Base-by-base conservation (phyloP, 2,329 filamentous ascomycete genomes). In the Septoria linicola region DNA sequence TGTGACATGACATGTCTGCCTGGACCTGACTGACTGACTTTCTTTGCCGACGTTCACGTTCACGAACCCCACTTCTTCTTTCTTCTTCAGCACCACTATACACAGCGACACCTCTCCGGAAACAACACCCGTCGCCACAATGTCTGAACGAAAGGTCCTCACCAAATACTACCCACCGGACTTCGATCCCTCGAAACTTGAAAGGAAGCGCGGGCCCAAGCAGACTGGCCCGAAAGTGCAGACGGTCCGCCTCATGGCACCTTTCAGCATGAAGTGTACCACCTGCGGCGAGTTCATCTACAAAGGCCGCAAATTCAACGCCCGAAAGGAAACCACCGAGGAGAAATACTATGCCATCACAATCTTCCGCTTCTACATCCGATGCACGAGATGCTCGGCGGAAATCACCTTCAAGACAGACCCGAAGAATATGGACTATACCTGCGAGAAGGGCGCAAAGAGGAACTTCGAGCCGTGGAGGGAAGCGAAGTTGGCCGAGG, bases 401-500 rank as follows among this genome's bases (percentile, higher is more conserved):
- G 89, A 96, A 66, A 96, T 97, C 61, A 90, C 88, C 0, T 95
- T 97, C 76, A 86, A 88, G 58, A 97, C 93, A 0, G 93, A 99
- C 62, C 93, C 93, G 0, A 95, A 95, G 70, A 91, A 91, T 66
- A 89, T 90, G 78, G 92, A 97, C 68, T 99, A 96, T 67, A 82
- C 78, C 41, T 84, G 81, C 72, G 81, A 95, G 69, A 79, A 80
- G 42, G 92, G 93, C 13, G 93, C 92, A 4, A 89, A 92, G 72
- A 80, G 93, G 37, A 97, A 96, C 70, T 93, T 93, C 58, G 93
- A 99, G 70, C 87, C 88, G 0, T 99, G 93, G 93, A 77, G 89
- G 19, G 78, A 85, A 43, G 78, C 81, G 19, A 80, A 83, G 53
- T 74, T 79, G 11, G 76, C 73, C 11, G 80, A 89, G 59, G 92